phyloP scores from a whole-genome alignment of 345 rosid genomes.

The Citrus glauca region DNA sequence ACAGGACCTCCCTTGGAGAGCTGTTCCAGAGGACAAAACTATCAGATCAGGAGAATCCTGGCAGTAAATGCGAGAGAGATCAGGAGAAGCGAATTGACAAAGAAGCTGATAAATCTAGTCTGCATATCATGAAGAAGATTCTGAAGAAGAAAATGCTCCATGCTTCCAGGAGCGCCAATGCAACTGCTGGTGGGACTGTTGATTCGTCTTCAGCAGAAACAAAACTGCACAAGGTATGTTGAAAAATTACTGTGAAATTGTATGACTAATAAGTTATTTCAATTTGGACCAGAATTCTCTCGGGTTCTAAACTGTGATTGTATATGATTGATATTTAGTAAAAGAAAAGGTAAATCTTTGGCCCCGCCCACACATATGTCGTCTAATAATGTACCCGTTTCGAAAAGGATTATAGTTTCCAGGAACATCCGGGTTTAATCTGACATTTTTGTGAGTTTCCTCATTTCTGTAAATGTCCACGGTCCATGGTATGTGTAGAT shows the following conservation, averaged over 20 bases:
- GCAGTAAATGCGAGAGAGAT: slow-evolving; percentile 41
- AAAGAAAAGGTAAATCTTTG: too few relatives aligned
- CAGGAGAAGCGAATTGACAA: slow-evolving; percentile 48
- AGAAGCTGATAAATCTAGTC: slow-evolving; percentile 59
- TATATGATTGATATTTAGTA: too few relatives aligned
- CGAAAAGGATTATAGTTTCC: too few relatives aligned
- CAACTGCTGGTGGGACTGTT: slow-evolving; percentile 30
- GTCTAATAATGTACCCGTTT: too few relatives aligned
- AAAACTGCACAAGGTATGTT: slow-evolving; percentile 59
- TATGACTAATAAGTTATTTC: background rate
- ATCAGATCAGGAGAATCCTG: slow-evolving; percentile 36
- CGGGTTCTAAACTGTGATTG: too few relatives aligned
- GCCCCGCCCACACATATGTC: too few relatives aligned
- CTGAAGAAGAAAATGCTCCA: slow-evolving; percentile 57
- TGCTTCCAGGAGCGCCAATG: slow-evolving; percentile 42
- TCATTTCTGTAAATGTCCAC: slow-evolving; percentile 1
- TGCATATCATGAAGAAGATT: slow-evolving; percentile 53
- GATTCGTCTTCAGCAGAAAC: slow-evolving; percentile 59
- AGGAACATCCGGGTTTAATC: background rate
- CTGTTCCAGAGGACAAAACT: slow-evolving; percentile 66
- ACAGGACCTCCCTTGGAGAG: slow-evolving; percentile 75
- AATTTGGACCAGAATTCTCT: too few relatives aligned
- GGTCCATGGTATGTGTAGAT: slow-evolving; percentile 36
- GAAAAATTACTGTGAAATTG: background rate
- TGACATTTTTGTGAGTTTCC: background rate